Percentiles rank a stretch among this genome's conserved stretches.
Evolutionary conservation across 352 stramenopile species (phyloP).

Genomic region (Phytophthora nicotianae): DNA sequence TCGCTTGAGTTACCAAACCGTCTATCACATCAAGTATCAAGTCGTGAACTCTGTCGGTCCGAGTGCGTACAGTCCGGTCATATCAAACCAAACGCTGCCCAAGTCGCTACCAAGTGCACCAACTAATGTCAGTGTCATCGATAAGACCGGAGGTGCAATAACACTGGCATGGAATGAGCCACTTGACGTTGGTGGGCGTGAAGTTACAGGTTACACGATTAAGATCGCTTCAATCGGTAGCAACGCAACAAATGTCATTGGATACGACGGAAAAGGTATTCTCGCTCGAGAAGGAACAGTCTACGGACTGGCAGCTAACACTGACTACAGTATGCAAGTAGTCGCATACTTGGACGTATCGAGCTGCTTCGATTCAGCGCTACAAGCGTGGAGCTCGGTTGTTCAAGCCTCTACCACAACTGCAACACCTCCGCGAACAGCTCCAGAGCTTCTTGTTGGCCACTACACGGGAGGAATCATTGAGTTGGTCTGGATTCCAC

Average conservation of each 20-base stretch:
- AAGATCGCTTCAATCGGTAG: conserved; percentile 27
- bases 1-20: conserved; percentile 33
- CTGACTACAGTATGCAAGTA: conserved; percentile 43
- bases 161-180: conserved; percentile 55
- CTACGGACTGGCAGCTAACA: conserved; percentile 35
- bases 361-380: conserved; percentile 36
- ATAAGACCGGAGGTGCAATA: conserved; percentile 48
- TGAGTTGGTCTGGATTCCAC: conserved; percentile 37
- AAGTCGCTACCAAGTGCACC: conserved; percentile 51
- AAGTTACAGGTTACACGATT: conserved; percentile 54
- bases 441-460: conserved; percentile 31
- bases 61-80: conserved; percentile 38
- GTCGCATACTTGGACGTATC: conserved; percentile 43
- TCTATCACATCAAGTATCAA: conserved; percentile 58
- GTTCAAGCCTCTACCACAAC: conserved; percentile 16
- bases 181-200: conserved; percentile 52
- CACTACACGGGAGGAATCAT: conserved; percentile 44
- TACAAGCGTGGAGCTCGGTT: conserved; percentile 30
- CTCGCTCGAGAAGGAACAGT: conserved; percentile 23
- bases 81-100: conserved; percentile 39
- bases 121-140: conserved; percentile 29
- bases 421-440: conserved; percentile 27
- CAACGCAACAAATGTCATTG: conserved; percentile 23
- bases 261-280: conserved; percentile 53
- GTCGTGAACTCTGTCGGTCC: conserved; percentile 51